Conservation (phyloP, 1,139 yeast genomes). For the Yamadazyma jaroonii region DNA sequence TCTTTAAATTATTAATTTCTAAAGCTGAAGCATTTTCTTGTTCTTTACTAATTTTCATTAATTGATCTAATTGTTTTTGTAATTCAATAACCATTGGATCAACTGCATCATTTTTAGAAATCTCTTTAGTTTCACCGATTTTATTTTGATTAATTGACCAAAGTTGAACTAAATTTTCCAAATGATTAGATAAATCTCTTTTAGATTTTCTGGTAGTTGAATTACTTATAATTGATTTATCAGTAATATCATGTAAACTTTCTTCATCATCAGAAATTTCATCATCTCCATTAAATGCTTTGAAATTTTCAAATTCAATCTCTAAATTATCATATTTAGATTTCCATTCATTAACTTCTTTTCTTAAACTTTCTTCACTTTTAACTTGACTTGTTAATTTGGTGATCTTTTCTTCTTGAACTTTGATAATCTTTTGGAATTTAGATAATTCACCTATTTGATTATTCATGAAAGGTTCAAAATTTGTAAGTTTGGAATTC, state of each 20-base stretch:
- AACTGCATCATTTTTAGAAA: slow-evolving; percentile 13
- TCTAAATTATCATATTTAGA: slow-evolving; percentile 42
- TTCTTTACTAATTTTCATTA: slow-evolving; percentile 37
- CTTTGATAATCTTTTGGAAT: slow-evolving; percentile 53
- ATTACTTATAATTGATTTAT: slow-evolving; percentile 27
- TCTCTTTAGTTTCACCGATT: slow-evolving; percentile 9
- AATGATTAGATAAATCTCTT: slow-evolving; percentile 37
- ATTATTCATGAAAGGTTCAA: slow-evolving; percentile 55
- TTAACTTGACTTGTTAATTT: slow-evolving; percentile 40
- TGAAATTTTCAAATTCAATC: slow-evolving; percentile 45
- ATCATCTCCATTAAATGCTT: slow-evolving; percentile 34
- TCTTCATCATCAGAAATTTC: slow-evolving; percentile 24
- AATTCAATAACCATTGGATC: slow-evolving; percentile 34
- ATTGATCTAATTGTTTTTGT: slow-evolving; percentile 49
- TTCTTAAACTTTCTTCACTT: slow-evolving; percentile 44
- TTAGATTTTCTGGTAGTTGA: slow-evolving; percentile 24
- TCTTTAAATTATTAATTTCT: slow-evolving; percentile 36
- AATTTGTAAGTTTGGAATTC: slow-evolving; percentile 38
- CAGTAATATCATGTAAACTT: slow-evolving; percentile 13
- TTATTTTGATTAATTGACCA: slow-evolving; percentile 23
- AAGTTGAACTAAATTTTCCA: slow-evolving; percentile 36
- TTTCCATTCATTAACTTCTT: slow-evolving; percentile 48
- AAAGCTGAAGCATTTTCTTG: slow-evolving; percentile 31
- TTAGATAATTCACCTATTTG: slow-evolving; percentile 53
- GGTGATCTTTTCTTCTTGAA: slow-evolving; percentile 49